phyloP scores from a whole-genome alignment of 1,284 basidiomycete genomes.

The Somion occarium region DNA sequence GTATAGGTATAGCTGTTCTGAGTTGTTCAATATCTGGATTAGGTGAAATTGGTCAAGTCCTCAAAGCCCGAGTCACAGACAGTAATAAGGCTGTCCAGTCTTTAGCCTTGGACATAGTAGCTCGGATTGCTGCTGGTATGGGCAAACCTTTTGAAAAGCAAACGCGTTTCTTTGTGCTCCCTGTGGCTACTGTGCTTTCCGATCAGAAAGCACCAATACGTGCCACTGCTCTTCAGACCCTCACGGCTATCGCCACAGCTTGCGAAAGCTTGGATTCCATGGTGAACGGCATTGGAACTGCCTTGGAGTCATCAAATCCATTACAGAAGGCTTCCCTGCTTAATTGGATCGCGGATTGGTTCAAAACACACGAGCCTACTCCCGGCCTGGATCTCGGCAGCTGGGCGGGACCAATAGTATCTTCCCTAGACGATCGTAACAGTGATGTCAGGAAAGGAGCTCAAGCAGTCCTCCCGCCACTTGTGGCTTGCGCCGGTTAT shows the following conservation, averaged over 20 bases:
- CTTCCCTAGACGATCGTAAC: constrained; percentile 88
- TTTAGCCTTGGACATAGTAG: constrained; percentile 86
- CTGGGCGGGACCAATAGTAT: constrained; percentile 70
- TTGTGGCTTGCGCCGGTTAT: constrained; percentile 79
- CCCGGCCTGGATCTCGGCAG: constrained; percentile 68
- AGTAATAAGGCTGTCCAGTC: constrained; percentile 93
- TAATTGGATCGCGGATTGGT: constrained; percentile 82
- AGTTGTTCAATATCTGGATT: constrained; percentile 10
- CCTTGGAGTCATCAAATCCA: constrained; percentile 86
- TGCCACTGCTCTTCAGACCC: constrained; percentile 69
- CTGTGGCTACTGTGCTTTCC: constrained; percentile 82
- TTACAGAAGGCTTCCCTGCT: constrained; percentile 82
- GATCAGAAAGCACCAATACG: constrained; percentile 93
- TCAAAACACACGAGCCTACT: constrained; percentile 59
- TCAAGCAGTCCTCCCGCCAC: constrained; percentile 72
- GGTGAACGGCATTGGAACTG: constrained; percentile 72
- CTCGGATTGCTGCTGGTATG: constrained; percentile 90
- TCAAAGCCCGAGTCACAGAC: constrained; percentile 89
- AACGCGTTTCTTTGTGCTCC: constrained; percentile 68
- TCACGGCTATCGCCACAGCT: constrained; percentile 82
- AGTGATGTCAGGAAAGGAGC: constrained; percentile 92
- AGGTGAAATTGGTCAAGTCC: constrained; percentile 88
- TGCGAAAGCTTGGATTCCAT: constrained; percentile 84
- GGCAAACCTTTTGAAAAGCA: constrained; percentile 94
- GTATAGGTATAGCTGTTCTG: constrained; percentile 6